A percentile compares a stretch with the other conserved stretches of the same genome.
Conservation (phyloP, 2,329 filamentous ascomycete species). For the Zymoseptoria tritici region DNA sequence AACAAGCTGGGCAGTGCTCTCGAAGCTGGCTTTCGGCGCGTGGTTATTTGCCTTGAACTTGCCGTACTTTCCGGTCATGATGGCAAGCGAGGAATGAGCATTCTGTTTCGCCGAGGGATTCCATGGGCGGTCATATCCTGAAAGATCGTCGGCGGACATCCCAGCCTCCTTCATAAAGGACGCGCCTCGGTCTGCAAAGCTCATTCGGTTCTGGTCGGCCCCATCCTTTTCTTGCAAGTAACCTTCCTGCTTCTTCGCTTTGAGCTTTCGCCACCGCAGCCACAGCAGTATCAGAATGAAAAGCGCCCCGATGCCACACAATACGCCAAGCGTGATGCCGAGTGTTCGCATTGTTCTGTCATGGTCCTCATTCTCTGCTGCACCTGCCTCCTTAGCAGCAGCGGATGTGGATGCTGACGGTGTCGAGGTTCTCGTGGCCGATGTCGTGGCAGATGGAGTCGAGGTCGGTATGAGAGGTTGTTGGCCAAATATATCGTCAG, state of each 20-base stretch:
- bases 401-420: conserved; percentile 29
- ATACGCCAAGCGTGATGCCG: conserved; percentile 73
- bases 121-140: conserved; percentile 13
- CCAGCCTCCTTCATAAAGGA: conserved; percentile 47
- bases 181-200: conserved; percentile 45
- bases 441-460: conserved; percentile 25
- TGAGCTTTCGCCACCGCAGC: conserved; percentile 53
- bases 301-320: conserved; percentile 64
- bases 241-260: conserved; percentile 46
- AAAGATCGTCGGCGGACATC: conserved; percentile 30
- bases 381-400: conserved; percentile 27
- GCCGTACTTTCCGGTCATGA: conserved; percentile 50
- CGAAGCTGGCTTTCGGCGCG: conserved; percentile 47
- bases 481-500: conserved; percentile 53
- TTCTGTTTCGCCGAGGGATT: conserved; percentile 6
- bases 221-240: conserved; percentile 36
- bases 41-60: conserved; percentile 36
- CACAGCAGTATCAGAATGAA: conserved; percentile 66
- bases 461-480: conserved; percentile 23
- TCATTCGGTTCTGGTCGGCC: conserved; percentile 31
- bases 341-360: conserved; percentile 55
- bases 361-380: conserved; percentile 30
- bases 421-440: conserved; percentile 32
- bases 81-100: conserved; percentile 37
- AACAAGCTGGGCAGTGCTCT: conserved; percentile 53